Evolutionary conservation across 1,139 yeast genomes (phyloP).

Genomic region (Sugiyamaella pinicola): DNA sequence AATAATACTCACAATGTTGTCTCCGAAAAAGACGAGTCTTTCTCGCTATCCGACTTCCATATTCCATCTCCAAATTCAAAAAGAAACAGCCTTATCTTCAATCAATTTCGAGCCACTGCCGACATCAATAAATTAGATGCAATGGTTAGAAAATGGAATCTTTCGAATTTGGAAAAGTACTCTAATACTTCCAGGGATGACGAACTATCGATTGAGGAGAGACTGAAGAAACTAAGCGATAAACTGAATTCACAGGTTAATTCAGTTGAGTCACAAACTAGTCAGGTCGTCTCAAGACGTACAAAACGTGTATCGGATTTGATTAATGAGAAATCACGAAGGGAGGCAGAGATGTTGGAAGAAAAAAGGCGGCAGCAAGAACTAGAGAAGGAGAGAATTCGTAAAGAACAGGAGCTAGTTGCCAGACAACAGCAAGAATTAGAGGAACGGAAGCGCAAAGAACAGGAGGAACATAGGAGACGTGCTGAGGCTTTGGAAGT

Average conservation of each 20-base stretch:
- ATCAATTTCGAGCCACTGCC: background rate
- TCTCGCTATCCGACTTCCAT: background rate
- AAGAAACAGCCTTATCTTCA: background rate
- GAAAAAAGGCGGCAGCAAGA: slow-evolving; percentile 25
- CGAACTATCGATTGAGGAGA: slow-evolving; percentile 3
- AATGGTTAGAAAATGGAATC: slow-evolving; percentile 11
- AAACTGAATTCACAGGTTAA: background rate
- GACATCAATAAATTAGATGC: slow-evolving; percentile 10
- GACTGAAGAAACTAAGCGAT: background rate
- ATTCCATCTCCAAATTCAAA: background rate
- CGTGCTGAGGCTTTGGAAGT: slow-evolving; percentile 30
- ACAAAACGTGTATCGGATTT: slow-evolving; percentile 22
- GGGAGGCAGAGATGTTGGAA: slow-evolving; percentile 17
- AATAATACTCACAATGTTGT: background rate
- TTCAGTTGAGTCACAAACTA: background rate
- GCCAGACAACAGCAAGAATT: slow-evolving; percentile 30
- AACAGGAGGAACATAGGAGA: slow-evolving; percentile 32
- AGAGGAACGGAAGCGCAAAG: slow-evolving; percentile 28
- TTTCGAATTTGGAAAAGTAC: slow-evolving; percentile 8
- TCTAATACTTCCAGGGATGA: background rate
- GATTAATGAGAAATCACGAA: slow-evolving; percentile 27
- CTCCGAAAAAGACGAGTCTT: background rate
- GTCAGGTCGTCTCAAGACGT: slow-evolving; percentile 3
- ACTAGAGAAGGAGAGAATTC: slow-evolving; percentile 31
- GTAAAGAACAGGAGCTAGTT: slow-evolving; percentile 31